Evolutionary conservation across 805 yeast genomes (phyloP).

Genomic region (Teunomyces gatunensis): DNA sequence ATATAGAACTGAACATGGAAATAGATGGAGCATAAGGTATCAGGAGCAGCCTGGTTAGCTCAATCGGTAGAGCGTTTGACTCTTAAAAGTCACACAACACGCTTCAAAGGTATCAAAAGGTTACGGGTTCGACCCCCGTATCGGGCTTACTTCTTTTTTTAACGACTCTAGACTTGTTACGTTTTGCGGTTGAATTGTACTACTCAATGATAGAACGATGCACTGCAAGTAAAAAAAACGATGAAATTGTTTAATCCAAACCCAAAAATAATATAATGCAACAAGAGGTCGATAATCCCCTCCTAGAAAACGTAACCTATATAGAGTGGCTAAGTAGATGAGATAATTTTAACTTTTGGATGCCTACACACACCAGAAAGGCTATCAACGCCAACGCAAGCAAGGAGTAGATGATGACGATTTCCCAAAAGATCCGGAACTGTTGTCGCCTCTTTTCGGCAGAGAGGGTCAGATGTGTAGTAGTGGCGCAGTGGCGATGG

Average conservation of each 20-base stretch:
- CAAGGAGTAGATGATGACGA: slow-evolving; percentile 10
- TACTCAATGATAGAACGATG: neutral
- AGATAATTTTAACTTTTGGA: slow-evolving; percentile 21
- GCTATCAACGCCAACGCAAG: slow-evolving; percentile 14
- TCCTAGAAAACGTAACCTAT: neutral
- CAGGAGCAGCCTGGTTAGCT: slow-evolving; percentile 9
- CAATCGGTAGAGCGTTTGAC: slow-evolving; percentile 12
- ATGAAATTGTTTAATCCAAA: neutral
- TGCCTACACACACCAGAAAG: slow-evolving; percentile 13
- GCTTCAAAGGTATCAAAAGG: slow-evolving; percentile 8
- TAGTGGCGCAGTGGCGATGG: slow-evolving; percentile 8
- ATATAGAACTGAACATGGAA: too few species aligned
- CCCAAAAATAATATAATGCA: neutral
- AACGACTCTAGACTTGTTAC: too few species aligned
- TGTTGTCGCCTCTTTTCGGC: slow-evolving; percentile 9
- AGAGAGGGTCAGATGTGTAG: neutral
- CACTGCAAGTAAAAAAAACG: neutral
- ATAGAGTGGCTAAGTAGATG: slow-evolving; percentile 8
- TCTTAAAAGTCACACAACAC: slow-evolving; percentile 3
- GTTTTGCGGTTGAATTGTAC: neutral
- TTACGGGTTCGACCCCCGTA: slow-evolving; percentile 12
- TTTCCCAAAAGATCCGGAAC: slow-evolving; percentile 9
- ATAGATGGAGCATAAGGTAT: neutral
- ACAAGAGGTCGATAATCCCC: neutral
- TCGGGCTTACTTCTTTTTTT: slow-evolving; percentile 2